Evolutionary conservation across 148 eudicot species (phyloP), one percentile per base, ranked within the genome.

Genomic region (Heliosperma pusillum): DNA sequence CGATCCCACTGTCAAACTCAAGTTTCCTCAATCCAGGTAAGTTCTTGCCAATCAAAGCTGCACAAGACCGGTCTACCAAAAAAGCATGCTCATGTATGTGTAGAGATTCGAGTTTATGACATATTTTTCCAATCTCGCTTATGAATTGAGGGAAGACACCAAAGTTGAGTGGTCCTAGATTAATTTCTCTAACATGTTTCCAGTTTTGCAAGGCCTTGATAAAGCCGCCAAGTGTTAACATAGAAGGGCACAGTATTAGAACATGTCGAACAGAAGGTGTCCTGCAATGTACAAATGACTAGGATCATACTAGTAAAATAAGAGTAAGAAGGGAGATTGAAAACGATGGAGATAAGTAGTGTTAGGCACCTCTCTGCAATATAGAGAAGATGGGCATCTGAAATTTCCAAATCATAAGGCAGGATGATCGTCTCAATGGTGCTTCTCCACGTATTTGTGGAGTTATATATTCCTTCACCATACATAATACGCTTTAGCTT

Each of bases 331-430:
- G 16, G 55, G 13, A 50, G 16, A 15, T 15, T 50, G 13, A 50
- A 50, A 9, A 50, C 30, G 30, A 29, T 29, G 30, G 30, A 50
- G 13, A 50, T 10, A 50, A 6, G 5, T 50, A 9, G 55, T 50
- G 55, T 5, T 15, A 50, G 13, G 16, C 16, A 50, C 55, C 16
- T 56, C 7, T 56, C 60, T 16, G 60, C n/a, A 3, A 56, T 56
- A 20, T 56, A 56, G 22, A 56, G 60, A 56, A 56, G 60, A 56
- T 56, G 59, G 20, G 19, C 59, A 17, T 56, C 59, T 56, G 59
- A 56, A 56, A 56, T 56, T 56, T 56, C 59, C 20, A 56, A n/a
- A 56, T 56, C n/a, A 56, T 56, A 56, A 56, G 59, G 59, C 59
- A 56, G 11, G 21, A 56, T 56, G 15, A 56, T n/a, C 19, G 59